These are phyloP conservation scores for Gracilaria domingensis DNA, from an alignment of 23 red algal species.

Conservation along the genomic window DNA sequence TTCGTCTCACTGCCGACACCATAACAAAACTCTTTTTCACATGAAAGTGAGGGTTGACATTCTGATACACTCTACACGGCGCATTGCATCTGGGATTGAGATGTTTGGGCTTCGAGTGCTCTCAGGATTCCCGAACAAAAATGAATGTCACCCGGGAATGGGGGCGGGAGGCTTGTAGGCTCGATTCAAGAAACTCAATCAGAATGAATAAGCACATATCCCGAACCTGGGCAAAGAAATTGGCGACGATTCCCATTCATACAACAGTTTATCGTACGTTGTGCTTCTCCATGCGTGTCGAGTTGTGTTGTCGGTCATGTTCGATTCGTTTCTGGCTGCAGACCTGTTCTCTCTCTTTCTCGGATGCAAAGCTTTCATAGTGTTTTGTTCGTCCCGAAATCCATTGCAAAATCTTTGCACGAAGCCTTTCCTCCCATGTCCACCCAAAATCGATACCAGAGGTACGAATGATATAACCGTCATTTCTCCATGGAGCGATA, in stretches of 20 bases:
- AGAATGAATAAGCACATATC: neutral
- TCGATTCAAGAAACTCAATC: neutral
- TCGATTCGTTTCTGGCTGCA: neutral
- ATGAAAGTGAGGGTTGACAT: too few species aligned
- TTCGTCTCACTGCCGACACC: too few species aligned
- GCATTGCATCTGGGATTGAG: too few species aligned
- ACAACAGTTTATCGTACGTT: neutral
- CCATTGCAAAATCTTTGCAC: neutral
- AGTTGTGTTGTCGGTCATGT: neutral
- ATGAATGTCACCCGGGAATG: too few species aligned
- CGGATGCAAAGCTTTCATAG: neutral
- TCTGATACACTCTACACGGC: too few species aligned
- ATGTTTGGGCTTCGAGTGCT: neutral
- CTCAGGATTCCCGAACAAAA: neutral
- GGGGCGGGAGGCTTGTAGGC: too few species aligned
- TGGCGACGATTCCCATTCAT: neutral
- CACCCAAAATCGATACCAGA: constrained; percentile 58
- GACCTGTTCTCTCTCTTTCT: neutral
- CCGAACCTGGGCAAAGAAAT: neutral
- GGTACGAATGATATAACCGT: constrained; percentile 31
- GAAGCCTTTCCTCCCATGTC: constrained; percentile 34
- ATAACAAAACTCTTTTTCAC: too few species aligned
- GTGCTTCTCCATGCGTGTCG: neutral
- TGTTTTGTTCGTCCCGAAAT: constrained; percentile 2
- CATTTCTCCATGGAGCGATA: constrained; percentile 32